Conservation (phyloP, 2,329 filamentous ascomycete genomes). For the Herpotrichia juniperi region DNA sequence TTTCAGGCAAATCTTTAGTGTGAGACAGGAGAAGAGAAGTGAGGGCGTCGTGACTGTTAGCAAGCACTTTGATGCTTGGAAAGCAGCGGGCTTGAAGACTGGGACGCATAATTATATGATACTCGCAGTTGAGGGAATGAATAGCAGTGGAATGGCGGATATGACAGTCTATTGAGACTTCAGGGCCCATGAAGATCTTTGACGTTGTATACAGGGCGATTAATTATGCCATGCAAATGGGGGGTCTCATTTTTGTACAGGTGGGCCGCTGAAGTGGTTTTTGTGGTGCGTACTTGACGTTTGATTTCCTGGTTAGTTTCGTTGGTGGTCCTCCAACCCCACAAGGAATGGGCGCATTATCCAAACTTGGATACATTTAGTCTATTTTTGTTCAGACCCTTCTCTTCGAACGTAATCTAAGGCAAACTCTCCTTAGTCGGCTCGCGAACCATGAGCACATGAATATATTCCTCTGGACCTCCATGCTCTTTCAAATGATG, state of each 20-base stretch:
- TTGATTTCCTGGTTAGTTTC: no score
- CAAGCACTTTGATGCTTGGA: slow-evolving; percentile 15
- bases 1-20: slow-evolving; percentile 55
- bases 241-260: no score
- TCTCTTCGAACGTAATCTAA: no score
- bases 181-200: no score
- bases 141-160: slow-evolving; percentile 2
- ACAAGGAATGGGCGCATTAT: no score
- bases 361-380: no score
- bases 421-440: neutral
- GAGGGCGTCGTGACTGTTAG: slow-evolving; percentile 5
- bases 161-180: slow-evolving; percentile 1
- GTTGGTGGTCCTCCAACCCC: no score
- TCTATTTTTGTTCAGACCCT: no score
- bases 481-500: neutral
- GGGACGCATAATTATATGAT: slow-evolving; percentile 34
- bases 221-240: no score
- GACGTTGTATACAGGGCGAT: no score
- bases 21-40: slow-evolving; percentile 11
- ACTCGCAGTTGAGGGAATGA: slow-evolving; percentile 53
- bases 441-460: neutral
- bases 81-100: slow-evolving; percentile 7
- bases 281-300: no score
- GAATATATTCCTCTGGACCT: neutral
- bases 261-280: no score